phyloP scores from a whole-genome alignment of 2,329 filamentous ascomycete species.

The Fusarium sp. region DNA sequence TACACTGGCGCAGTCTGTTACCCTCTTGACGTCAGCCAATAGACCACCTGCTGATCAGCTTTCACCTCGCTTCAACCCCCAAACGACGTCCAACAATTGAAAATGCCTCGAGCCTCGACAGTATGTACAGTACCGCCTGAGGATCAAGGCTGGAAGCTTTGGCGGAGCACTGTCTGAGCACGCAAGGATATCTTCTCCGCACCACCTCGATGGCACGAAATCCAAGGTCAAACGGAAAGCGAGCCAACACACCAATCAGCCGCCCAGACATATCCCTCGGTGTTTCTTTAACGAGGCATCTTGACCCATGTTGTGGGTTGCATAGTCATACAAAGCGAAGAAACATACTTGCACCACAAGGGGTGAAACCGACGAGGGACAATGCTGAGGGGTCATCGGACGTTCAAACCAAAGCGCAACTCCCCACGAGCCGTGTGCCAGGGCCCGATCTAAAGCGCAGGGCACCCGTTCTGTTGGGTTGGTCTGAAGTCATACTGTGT shows the following conservation, averaged over 20 bases:
- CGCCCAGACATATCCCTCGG: constrained; percentile 9
- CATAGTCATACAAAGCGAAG: constrained; percentile 25
- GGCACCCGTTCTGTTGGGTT: constrained; percentile 47
- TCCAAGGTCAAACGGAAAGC: constrained; percentile 7
- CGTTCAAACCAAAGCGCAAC: constrained; percentile 26
- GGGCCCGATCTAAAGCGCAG: constrained; percentile 47
- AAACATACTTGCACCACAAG: constrained; percentile 28
- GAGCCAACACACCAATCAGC: constrained; percentile 36
- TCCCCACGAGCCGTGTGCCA: constrained; percentile 34
- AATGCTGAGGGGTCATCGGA: constrained; percentile 39
- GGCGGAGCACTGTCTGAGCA: constrained; percentile 23
- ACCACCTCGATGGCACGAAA: constrained; percentile 16
- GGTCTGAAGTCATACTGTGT: constrained; percentile 39
- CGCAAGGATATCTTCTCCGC: constrained; percentile 32
- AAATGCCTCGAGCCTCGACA: background rate
- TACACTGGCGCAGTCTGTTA: background rate
- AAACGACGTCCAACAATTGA: constrained; percentile 21
- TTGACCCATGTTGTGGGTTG: constrained; percentile 39
- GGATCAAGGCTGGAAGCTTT: constrained; percentile 7
- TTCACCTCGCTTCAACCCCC: constrained; percentile 13
- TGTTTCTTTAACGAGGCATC: constrained; percentile 31
- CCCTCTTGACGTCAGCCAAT: constrained; percentile 19
- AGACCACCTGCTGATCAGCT: constrained; percentile 19
- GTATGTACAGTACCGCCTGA: background rate
- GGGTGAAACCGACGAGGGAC: constrained; percentile 26